Evolutionary conservation across 139 green algal species (phyloP).

Genomic region (Raphidocelis subcapitata): DNA sequence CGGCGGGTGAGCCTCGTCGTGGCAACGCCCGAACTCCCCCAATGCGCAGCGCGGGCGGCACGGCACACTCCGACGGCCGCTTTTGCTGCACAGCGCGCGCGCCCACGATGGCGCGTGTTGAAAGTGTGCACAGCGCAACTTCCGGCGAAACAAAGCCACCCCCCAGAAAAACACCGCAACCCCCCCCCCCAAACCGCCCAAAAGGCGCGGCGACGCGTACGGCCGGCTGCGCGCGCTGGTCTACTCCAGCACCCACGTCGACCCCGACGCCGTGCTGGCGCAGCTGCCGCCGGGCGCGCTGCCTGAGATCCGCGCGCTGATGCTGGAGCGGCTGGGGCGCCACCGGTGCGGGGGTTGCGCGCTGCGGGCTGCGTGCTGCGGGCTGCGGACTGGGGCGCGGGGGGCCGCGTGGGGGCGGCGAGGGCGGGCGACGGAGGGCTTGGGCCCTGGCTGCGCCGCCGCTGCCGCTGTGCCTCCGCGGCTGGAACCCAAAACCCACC

Average conservation of each 20-base stretch:
- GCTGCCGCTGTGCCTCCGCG: no score
- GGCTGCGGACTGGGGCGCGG: no score
- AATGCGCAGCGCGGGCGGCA: background rate
- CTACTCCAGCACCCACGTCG: constrained; percentile 60
- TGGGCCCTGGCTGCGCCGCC: no score
- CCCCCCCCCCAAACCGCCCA: background rate
- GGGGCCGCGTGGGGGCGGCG: no score
- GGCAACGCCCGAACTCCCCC: background rate
- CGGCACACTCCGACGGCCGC: background rate
- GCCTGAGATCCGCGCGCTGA: constrained; percentile 73
- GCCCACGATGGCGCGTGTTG: background rate
- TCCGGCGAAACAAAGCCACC: no score
- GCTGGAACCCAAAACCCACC: no score
- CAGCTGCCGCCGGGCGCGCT: constrained; percentile 61
- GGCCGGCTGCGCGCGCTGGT: constrained; percentile 58
- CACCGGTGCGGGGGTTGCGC: constrained; percentile 55
- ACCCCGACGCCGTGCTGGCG: constrained; percentile 65
- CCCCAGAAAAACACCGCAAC: background rate
- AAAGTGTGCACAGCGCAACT: no score
- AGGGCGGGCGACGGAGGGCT: no score
- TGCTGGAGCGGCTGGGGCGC: constrained; percentile 73
- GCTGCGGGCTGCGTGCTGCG: no score
- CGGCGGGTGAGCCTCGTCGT: no score
- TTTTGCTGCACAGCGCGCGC: background rate
- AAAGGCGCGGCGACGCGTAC: constrained; percentile 25